Evolutionary conservation across 805 yeast genomes (phyloP).

Genomic region (Yamadazyma endophytica): DNA sequence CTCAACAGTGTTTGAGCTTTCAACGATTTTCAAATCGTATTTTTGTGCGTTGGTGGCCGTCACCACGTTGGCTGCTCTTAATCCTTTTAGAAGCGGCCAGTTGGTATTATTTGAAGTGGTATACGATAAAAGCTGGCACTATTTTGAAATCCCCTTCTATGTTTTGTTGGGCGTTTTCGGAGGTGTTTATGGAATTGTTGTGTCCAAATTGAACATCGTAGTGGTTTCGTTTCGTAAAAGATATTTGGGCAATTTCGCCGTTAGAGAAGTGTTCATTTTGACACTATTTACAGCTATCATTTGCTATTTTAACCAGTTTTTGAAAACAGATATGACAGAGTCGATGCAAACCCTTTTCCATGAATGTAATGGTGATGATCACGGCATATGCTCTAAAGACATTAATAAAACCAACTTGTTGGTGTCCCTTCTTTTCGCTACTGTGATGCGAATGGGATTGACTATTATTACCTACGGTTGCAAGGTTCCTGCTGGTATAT

Average conservation of each 20-base stretch:
- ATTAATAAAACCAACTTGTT: slow-evolving; percentile 33
- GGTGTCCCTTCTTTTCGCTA: slow-evolving; percentile 61
- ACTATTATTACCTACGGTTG: slow-evolving; percentile 87
- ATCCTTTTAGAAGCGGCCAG: slow-evolving; percentile 94
- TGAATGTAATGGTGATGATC: slow-evolving; percentile 54
- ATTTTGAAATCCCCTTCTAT: slow-evolving; percentile 78
- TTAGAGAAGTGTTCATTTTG: slow-evolving; percentile 67
- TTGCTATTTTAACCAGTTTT: slow-evolving; percentile 79
- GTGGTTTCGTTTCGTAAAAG: slow-evolving; percentile 75
- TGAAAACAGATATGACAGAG: slow-evolving; percentile 90
- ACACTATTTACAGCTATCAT: slow-evolving; percentile 68
- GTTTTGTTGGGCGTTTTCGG: slow-evolving; percentile 83
- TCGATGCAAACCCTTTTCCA: slow-evolving; percentile 86
- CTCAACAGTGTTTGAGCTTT: slow-evolving; percentile 63
- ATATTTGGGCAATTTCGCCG: slow-evolving; percentile 53
- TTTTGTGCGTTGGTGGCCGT: slow-evolving; percentile 89
- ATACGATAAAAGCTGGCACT: slow-evolving; percentile 83
- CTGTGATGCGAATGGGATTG: slow-evolving; percentile 62
- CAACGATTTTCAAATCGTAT: slow-evolving; percentile 87
- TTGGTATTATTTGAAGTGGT: slow-evolving; percentile 89
- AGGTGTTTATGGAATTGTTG: slow-evolving; percentile 80
- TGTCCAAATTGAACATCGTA: slow-evolving; percentile 69
- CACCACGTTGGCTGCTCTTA: slow-evolving; percentile 68
- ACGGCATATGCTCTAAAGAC: slow-evolving; percentile 34
- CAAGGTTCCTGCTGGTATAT: slow-evolving; percentile 95